Conservation (phyloP, 257 asterid species). For the Solanum sitiens region DNA sequence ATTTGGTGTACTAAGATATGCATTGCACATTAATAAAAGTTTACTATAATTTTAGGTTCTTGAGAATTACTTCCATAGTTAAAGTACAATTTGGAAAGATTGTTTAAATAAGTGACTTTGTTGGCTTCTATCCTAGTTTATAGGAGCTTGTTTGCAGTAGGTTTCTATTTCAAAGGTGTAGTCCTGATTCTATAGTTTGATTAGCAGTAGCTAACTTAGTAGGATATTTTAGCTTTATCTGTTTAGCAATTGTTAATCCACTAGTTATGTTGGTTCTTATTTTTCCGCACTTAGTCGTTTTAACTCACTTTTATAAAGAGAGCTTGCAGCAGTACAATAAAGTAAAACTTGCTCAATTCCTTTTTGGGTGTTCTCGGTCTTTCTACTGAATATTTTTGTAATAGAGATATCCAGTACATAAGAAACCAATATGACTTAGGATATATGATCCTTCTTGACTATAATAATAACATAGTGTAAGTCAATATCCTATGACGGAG, state of each 20-base stretch:
- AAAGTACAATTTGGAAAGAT: too few relatives aligned
- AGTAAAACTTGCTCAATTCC: neutral
- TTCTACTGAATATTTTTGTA: neutral
- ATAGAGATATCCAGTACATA: neutral
- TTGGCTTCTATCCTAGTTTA: neutral
- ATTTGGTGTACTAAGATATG: too few relatives aligned
- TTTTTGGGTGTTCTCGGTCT: neutral
- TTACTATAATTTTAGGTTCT: too few relatives aligned
- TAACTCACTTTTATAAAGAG: neutral
- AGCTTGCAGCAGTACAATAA: neutral
- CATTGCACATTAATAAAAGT: too few relatives aligned
- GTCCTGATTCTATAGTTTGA: neutral
- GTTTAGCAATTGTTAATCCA: neutral
- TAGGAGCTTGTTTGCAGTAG: neutral
- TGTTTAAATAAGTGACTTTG: neutral
- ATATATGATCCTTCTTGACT: neutral
- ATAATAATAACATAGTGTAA: too few relatives aligned
- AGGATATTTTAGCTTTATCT: neutral
- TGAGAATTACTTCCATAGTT: too few relatives aligned
- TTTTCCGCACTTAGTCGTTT: neutral
- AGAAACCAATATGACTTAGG: neutral
- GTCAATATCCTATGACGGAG: neutral
- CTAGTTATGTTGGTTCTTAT: neutral
- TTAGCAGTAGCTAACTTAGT: too few relatives aligned
- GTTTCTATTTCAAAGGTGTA: neutral